Evolutionary conservation across 441 rosid species (phyloP).

Genomic region (Syzygium malaccense): DNA sequence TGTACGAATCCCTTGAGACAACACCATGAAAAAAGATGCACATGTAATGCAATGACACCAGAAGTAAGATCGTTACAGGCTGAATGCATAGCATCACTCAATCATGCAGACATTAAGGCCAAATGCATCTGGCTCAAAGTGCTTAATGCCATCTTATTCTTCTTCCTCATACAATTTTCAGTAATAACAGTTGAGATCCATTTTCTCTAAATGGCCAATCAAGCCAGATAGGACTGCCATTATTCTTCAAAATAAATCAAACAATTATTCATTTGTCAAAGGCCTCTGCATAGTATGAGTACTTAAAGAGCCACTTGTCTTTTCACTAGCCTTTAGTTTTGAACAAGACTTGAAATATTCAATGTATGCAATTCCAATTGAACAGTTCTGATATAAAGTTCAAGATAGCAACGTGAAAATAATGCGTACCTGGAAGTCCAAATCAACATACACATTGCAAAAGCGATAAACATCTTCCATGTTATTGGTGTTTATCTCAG

Average conservation of each 20-base stretch:
- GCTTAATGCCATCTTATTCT: neutral
- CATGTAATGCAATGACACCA: neutral
- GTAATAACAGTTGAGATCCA: neutral
- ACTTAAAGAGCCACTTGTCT: neutral
- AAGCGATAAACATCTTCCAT: conserved; percentile 76
- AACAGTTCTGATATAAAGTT: neutral
- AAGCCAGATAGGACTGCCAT: neutral
- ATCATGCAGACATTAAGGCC: neutral
- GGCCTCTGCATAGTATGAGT: neutral
- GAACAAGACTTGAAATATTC: neutral
- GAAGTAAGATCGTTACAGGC: neutral
- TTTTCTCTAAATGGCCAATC: neutral
- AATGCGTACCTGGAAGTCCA: conserved; percentile 68
- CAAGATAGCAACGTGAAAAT: neutral
- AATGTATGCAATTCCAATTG: neutral
- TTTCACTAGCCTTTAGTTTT: neutral
- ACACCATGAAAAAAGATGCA: neutral
- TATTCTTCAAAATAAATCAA: neutral
- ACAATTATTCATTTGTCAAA: neutral
- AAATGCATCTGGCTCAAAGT: neutral
- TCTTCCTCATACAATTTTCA: neutral
- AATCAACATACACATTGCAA: conserved; percentile 72
- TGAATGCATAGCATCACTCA: neutral
- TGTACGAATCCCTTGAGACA: conserved; percentile 4
- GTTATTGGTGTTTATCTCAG: conserved; percentile 65